Conservation (phyloP, 2,329 filamentous ascomycete genomes). For the Fusarium sp. region DNA sequence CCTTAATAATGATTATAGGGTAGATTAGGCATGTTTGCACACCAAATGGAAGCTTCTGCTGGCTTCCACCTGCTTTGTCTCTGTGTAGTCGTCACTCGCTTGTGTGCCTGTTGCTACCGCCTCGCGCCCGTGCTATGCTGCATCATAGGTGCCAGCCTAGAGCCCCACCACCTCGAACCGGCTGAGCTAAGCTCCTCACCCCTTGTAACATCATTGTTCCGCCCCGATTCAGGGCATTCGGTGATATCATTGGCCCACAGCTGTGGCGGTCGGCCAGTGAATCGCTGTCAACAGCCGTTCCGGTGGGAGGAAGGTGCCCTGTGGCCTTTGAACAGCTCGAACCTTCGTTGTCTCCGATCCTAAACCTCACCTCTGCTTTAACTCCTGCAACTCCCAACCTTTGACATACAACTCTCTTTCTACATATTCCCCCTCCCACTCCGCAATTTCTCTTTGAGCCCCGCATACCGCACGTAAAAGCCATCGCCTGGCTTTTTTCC, state of each 20-base stretch:
- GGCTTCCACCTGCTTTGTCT: slow-evolving; percentile 44
- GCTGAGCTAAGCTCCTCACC: slow-evolving; percentile 47
- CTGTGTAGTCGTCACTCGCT: slow-evolving; percentile 47
- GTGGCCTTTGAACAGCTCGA: slow-evolving; percentile 50
- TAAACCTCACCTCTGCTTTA: slow-evolving; percentile 37
- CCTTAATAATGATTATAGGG: neutral
- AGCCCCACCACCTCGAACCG: slow-evolving; percentile 32
- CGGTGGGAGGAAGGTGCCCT: slow-evolving; percentile 45
- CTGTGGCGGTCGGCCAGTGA: slow-evolving; percentile 49
- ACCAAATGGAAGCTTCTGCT: slow-evolving; percentile 42
- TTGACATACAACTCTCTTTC: slow-evolving; percentile 31
- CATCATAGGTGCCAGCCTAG: slow-evolving; percentile 46
- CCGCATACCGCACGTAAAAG: slow-evolving; percentile 25
- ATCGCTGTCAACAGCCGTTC: slow-evolving; percentile 46
- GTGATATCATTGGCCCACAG: slow-evolving; percentile 55
- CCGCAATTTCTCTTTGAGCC: slow-evolving; percentile 20
- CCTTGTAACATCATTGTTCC: slow-evolving; percentile 56
- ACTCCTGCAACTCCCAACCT: slow-evolving; percentile 39
- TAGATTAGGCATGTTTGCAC: neutral
- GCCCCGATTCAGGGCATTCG: slow-evolving; percentile 48
- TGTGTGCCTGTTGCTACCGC: slow-evolving; percentile 46
- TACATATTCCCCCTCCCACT: slow-evolving; percentile 3
- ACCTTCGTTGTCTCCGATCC: slow-evolving; percentile 44
- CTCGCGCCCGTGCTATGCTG: slow-evolving; percentile 37
- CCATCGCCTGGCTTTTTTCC: slow-evolving; percentile 42